These are phyloP conservation scores for Claviceps spartinae DNA, from an alignment of 2,329 filamentous ascomycete genomes.

Conservation along the genomic window DNA sequence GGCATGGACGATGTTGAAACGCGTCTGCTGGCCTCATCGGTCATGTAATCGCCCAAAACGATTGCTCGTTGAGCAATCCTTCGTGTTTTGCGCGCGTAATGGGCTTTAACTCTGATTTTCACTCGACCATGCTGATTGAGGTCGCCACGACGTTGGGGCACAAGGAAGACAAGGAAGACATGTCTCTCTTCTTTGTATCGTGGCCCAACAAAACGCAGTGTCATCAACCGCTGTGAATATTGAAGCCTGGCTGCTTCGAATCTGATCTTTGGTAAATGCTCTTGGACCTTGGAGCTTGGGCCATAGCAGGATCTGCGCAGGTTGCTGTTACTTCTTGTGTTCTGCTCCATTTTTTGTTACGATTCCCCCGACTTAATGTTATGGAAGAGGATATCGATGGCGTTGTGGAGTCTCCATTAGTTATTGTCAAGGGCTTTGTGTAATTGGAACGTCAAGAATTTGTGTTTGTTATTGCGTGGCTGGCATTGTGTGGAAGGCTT, in stretches of 20 bases:
- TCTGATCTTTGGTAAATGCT: not conserved
- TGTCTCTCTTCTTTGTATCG: not conserved
- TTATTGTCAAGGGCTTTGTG: not conserved
- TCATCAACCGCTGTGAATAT: not conserved
- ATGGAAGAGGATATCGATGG: conserved; percentile 1
- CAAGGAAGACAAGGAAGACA: not conserved
- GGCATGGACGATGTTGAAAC: conserved; percentile 33
- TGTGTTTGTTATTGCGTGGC: not conserved
- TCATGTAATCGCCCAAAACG: conserved; percentile 23
- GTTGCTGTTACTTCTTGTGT: not conserved
- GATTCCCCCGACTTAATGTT: not conserved
- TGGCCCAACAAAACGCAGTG: not conserved
- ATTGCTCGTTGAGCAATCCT: not conserved
- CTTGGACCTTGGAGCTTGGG: not conserved
- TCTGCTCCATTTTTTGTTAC: not conserved
- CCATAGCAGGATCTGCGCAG: not conserved
- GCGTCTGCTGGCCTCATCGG: conserved; percentile 28
- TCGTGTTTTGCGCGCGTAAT: not conserved
- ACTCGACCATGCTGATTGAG: not conserved
- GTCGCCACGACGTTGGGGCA: not conserved
- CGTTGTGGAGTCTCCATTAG: conserved; percentile 1
- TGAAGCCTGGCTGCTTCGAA: not conserved
- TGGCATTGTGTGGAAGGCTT: not conserved
- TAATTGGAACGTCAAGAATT: not conserved
- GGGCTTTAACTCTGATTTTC: not conserved